phyloP scores from a whole-genome alignment of 2,329 filamentous ascomycete species.

The Pseudogymnoascus sp. region DNA sequence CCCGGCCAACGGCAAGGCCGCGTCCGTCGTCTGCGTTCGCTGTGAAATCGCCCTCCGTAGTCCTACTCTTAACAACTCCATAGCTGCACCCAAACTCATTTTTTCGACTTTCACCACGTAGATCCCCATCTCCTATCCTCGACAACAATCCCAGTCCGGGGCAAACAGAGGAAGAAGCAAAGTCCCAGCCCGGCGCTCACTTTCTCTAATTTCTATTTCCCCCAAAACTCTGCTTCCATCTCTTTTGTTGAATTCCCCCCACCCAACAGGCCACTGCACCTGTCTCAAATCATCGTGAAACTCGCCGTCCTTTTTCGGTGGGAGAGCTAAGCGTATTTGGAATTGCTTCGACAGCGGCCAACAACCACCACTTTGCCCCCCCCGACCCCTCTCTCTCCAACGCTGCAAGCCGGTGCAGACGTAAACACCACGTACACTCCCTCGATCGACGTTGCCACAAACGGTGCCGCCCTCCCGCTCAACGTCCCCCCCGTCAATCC shows the following conservation, averaged over 20 bases:
- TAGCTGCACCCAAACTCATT: not conserved
- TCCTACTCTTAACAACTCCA: not conserved
- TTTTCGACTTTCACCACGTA: not conserved
- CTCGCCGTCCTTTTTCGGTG: not conserved
- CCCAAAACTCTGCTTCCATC: not conserved
- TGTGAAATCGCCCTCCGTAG: not conserved
- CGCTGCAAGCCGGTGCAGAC: not conserved
- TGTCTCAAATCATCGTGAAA: not conserved
- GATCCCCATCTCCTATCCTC: not conserved
- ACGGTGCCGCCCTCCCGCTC: not conserved
- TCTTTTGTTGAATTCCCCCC: not conserved
- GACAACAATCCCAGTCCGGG: not conserved
- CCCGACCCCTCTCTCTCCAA: not conserved
- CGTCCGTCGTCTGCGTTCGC: not conserved
- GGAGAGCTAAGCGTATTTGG: not conserved
- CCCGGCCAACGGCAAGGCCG: not conserved
- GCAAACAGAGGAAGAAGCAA: not conserved
- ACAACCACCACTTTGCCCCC: not conserved
- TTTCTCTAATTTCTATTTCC: not conserved
- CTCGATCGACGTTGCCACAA: not conserved
- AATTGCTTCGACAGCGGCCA: not conserved
- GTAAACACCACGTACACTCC: not conserved
- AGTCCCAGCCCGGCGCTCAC: not conserved
- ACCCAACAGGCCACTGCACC: not conserved
- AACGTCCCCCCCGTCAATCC: not conserved